These are phyloP conservation scores for Stachybotrys chartarum DNA, from an alignment of 2,329 filamentous ascomycete species.

Conservation along the genomic window DNA sequence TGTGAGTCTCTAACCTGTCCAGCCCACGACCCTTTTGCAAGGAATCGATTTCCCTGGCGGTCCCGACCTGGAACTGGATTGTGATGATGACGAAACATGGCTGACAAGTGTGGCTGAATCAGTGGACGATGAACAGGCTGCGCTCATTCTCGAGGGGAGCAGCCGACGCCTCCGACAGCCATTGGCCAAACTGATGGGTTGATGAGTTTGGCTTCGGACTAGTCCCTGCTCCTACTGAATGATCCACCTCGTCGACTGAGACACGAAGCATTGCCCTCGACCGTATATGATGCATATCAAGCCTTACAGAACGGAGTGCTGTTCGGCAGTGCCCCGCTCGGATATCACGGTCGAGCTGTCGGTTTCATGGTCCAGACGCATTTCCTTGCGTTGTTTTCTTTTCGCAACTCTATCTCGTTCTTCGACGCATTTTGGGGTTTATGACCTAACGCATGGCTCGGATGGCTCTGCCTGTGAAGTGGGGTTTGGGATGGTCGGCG, in stretches of 20 bases:
- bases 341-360: conserved; percentile 16
- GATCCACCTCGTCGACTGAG: not conserved
- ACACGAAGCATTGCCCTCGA: not conserved
- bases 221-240: not conserved
- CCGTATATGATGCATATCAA: not conserved
- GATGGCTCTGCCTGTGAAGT: conserved; percentile 18
- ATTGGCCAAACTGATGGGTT: conserved; percentile 26
- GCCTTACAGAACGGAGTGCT: not conserved
- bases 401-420: conserved; percentile 34
- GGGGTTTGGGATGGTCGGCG: conserved; percentile 6
- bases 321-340: not conserved
- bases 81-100: conserved; percentile 11
- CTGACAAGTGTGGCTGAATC: conserved; percentile 75
- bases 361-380: conserved; percentile 12
- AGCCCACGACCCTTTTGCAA: conserved; percentile 67
- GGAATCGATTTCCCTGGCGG: conserved; percentile 75
- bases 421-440: conserved; percentile 29
- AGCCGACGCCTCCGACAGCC: conserved; percentile 34
- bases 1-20: conserved; percentile 74
- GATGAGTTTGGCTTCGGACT: not conserved
- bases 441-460: conserved; percentile 32
- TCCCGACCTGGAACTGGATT: conserved; percentile 26
- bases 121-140: conserved; percentile 79
- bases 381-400: conserved; percentile 19
- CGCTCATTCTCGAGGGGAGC: conserved; percentile 73